Evolutionary conservation across 2,329 filamentous ascomycete genomes (phyloP), one percentile per base, ranked within the genome.

Genomic region (Botrytis aclada): DNA sequence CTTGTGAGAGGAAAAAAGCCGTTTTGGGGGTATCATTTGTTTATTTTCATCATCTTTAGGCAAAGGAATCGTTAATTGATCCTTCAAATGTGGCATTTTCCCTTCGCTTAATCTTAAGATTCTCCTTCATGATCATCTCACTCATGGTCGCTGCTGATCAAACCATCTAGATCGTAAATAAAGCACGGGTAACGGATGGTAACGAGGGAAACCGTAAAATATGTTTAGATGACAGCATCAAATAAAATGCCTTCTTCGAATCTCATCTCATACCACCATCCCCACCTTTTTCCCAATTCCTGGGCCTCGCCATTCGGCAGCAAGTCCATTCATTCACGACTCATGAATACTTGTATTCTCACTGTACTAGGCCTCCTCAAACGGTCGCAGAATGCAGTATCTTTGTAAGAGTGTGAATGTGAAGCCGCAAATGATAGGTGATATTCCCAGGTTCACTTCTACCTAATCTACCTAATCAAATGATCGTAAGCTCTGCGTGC

Each of bases 401-500:
- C 43, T 70, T 67, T 63, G 69, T 67, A 51, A 67, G 64, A 67
- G 58, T 67, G 54, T 67, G 70, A 72, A 73, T 66, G 32, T 60
- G 51, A 74, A 74, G 73, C 73, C 71, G 72, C 70, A 73, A 58
- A 69, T 74, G 74, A 74, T 74, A 75, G 74, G 72, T 75, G 73
- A 73, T 51, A 45, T 39, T 69, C 65, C n/a, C 8, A 37, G 64
- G 70, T 43, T 71, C 69, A 41, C 58, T 45, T 66, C 32, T 67
- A 54, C 64, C 64, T 67, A 54, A 62, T 22, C 64, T 74, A 77
- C 76, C 75, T 76, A 75, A 76, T 69, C 73, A 75, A 75, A 74
- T 73, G 67, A 67, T 51, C 67, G 73, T 67, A 67, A 54, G 47
- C 47, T 72, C 54, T 67, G 60, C 62, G 62, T 76, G 76, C 76